A percentile compares a stretch with the other conserved stretches of the same genome.
Conservation (phyloP, 2,329 filamentous ascomycete species). For the Fusarium armeniacum region DNA sequence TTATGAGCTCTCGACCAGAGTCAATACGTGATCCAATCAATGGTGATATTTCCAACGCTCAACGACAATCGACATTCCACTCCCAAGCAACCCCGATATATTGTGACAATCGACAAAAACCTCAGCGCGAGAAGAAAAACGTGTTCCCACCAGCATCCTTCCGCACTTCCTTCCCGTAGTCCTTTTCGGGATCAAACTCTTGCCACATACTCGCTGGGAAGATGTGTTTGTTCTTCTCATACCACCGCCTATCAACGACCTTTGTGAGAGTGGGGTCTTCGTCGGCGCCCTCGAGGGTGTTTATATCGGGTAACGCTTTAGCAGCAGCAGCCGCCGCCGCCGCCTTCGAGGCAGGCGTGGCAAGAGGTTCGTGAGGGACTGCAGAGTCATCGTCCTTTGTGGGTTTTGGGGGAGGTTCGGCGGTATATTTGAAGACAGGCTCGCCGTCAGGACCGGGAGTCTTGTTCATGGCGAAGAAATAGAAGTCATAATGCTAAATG, state of each 20-base stretch:
- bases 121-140: conserved; percentile 81
- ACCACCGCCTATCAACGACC: conserved; percentile 96
- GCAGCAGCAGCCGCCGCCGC: conserved; percentile 57
- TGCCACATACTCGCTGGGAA: conserved; percentile 97
- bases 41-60: conserved; percentile 22
- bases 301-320: conserved; percentile 61
- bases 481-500: conserved; percentile 91
- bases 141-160: conserved; percentile 91
- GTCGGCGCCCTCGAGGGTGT: conserved; percentile 77
- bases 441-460: conserved; percentile 78
- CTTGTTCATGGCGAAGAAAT: conserved; percentile 95
- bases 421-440: conserved; percentile 81
- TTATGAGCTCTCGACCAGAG: conserved; percentile 24
- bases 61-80: conserved; percentile 9
- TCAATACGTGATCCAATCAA: conserved; percentile 25
- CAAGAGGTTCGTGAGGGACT: conserved; percentile 38
- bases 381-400: conserved; percentile 47
- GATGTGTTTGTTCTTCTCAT: conserved; percentile 97
- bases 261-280: conserved; percentile 89
- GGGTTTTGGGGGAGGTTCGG: conserved; percentile 60
- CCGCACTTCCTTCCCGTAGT: conserved; percentile 82
- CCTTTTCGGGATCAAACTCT: conserved; percentile 90
- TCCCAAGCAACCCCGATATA: conserved; percentile 11
- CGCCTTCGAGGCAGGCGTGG: conserved; percentile 54
- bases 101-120: conserved; percentile 13